Evolutionary conservation across 2,329 filamentous ascomycete genomes (phyloP), one percentile per base, ranked within the genome.

Genomic region (Cladosporium cucumerinum): DNA sequence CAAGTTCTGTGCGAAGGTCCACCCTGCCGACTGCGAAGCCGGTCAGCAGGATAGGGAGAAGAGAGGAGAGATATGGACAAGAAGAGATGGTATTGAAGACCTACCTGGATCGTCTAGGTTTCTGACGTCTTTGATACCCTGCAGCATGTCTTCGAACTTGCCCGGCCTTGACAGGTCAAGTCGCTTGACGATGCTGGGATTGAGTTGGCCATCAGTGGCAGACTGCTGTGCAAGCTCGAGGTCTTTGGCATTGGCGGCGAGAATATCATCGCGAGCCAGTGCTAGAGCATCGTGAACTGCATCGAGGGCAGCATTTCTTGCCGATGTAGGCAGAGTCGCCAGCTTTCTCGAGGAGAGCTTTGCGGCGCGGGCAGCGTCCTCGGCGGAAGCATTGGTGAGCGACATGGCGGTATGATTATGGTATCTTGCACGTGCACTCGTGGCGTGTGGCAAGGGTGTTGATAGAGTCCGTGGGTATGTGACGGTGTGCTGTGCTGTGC

Each of bases 141-240:
- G 90, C 69, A 99, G 84, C 95, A 99, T 98, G 75, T 98, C 95
- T 74, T 97, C 93, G 83, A 90, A 99, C 81, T 98, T 98, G 65
- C 94, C 94, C 74, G 87, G 86, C 77, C 91, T 90, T 57, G 87
- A 88, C 57, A 99, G 82, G 78, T 99, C 94, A 67, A 99, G 84
- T 64, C 95, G 86, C 73, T 96, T 95, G 34, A 97, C 86, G 26
- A 98, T 84, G 73, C 92, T 95, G 73, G 89, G 85, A 76, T 88
- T 94, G 58, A 98, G 81, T 57, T 87, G 82, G 48, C 94, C 94
- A 72, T 88, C 86, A 18, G 87, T 85, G 23, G 91, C 92, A 57
- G 92, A 91, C 72, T 86, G 83, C 48, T 84, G 86, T 3, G 95
- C 95, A 54, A 85, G 81, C 62, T 88, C 87, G 61, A 99, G 84